Conservation (phyloP, 2,329 filamentous ascomycete species). For the Botrytis sinoallii region DNA sequence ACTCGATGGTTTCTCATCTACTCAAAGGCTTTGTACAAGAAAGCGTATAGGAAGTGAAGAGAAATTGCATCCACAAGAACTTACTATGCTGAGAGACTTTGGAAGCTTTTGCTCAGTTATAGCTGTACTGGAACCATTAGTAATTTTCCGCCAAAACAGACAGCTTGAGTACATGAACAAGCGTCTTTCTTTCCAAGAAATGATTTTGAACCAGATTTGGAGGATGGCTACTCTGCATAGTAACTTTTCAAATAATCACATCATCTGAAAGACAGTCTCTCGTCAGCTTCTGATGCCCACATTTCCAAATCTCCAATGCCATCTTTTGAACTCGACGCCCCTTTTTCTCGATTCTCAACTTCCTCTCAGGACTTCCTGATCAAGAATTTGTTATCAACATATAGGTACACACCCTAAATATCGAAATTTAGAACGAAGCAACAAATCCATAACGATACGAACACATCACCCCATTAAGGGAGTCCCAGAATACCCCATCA, state of each 20-base stretch:
- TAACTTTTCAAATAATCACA: neutral
- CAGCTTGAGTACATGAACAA: neutral
- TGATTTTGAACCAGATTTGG: neutral
- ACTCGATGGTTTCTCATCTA: neutral
- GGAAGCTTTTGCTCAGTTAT: neutral
- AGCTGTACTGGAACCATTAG: neutral
- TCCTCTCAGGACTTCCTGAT: neutral
- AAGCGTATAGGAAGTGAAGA: neutral
- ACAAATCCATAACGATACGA: neutral
- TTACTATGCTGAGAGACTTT: neutral
- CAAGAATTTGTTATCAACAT: neutral
- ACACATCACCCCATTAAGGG: neutral
- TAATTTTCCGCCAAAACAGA: neutral
- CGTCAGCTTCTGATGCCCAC: neutral
- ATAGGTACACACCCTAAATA: neutral
- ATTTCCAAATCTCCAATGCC: neutral
- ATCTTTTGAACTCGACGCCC: neutral
- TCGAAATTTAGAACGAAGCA: neutral
- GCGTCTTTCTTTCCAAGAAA: neutral
- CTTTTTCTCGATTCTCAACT: neutral
- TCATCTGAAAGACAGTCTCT: neutral
- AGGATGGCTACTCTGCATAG: neutral
- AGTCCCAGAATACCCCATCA: neutral
- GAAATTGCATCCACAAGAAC: neutral
- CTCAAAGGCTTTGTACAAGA: neutral